Evolutionary conservation across 192 early-diverging fungal genomes (phyloP), one percentile per base, ranked within the genome.

Genomic region (Backusella australiensis): DNA sequence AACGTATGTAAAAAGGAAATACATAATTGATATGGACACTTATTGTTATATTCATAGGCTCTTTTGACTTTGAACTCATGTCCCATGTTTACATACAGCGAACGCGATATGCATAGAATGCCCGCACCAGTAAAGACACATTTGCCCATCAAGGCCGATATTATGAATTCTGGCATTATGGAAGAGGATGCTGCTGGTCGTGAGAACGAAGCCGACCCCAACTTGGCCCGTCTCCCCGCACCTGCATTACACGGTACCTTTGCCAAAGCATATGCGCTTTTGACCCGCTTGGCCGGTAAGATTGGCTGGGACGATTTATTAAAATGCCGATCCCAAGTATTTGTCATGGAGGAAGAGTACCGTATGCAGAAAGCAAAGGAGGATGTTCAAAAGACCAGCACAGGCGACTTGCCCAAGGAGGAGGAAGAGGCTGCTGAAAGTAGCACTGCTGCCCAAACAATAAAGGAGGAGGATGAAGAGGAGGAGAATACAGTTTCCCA

Each of bases 271-370:
- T 99, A 99, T 82, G 80, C 81, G 41, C 84, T 97, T 14, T 83
- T 99, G 75, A 91, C 96, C 35, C 83, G 84, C 41, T 89, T 99
- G 19, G 93, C 93, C 23, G 82, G 88, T 49, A 90, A 92, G 38
- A 91, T 95, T 75, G 98, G 98, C 15, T 99, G 98, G 98, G 97
- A 99, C 72, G 96, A 97, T 78, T 84, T 99, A 59, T 88, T 99
- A 63, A 85, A 87, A 67, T 91, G 91, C 63, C 89, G 97, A 75
- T 96, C 95, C 19, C 79, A 83, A 56, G 97, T 96, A 9, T 99
- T 99, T 87, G 97, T 99, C 6, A 99, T 99, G 98, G 98, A 99
- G 66, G 98, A 99, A 74, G 98, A 99, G 81, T 99, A 99, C 78
- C 83, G 83, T 77, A 87, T 87, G 77, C 89, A 88, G 74, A 90